Base-by-base conservation (phyloP, 2,329 filamentous ascomycete genomes). In the Sporothrix brunneoviolacea region DNA sequence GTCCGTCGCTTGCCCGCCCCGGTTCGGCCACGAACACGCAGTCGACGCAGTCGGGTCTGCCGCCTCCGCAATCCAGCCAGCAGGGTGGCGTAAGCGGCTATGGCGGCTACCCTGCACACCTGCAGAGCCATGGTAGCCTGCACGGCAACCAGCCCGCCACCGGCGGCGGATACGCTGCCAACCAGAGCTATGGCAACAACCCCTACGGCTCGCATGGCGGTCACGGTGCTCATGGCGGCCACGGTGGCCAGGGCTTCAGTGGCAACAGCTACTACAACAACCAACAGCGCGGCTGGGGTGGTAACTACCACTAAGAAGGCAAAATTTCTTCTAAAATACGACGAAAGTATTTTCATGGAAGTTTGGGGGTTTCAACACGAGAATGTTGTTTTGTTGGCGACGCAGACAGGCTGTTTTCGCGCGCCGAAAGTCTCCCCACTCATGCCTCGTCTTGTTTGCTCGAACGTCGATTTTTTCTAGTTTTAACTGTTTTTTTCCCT, bases 1-100 rank as follows among this genome's bases (percentile, higher is more conserved):
- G 76, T 53, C 77, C 79, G 38, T 77, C 77, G 3, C 69, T 82
- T 13, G 70, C 68, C n/a, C 76, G 79, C 15, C 79, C 79, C 7
- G 77, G 77, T 40, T 82, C 79, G 28, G 78, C 78, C 12, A 70
- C 76, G 7, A 80, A 79, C 64, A 74, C 70, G 48, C 70, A 68
- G 3, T 68, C 76, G 4, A 69, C 74, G 38, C 75, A 77, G 63
- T 64, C 70, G 36, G 76, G 77, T 24, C 73, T 81, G 10, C 79
- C 77, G 3, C 77, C 77, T 24, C 68, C 71, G 21, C 77, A 79
- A 56, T 75, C 77, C 37, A 68, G 65, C 56, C 76, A 75, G 53
- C 76, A 78, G 64, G 65, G 66, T 13, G 59, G 60, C 32, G 77
- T 79, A 67, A 72, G 72, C 46, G 73, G 68, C 39, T 82, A 81